Conservation (phyloP, 371 early-diverging fungal genomes). For the Fennellomyces sp. region DNA sequence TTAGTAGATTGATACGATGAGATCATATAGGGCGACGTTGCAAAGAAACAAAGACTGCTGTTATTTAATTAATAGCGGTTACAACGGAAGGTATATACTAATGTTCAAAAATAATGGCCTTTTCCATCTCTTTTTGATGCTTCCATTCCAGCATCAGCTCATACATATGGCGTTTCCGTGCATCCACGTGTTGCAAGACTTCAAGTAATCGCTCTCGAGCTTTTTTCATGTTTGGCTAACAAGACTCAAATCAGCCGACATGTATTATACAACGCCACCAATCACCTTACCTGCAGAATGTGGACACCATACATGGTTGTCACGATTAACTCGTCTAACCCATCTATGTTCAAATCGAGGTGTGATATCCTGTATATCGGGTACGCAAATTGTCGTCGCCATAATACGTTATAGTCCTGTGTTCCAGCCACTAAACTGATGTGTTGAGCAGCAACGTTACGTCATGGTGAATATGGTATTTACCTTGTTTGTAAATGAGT, state of each 20-base stretch:
- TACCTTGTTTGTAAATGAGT: conserved; percentile 71
- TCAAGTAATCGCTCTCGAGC: conserved; percentile 43
- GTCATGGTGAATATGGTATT: background rate
- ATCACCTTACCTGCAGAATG: conserved; percentile 68
- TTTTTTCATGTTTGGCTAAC: conserved; percentile 50
- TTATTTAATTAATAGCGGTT: background rate
- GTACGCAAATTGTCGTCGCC: conserved; percentile 72
- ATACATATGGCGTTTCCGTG: conserved; percentile 41
- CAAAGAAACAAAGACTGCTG: too few relatives aligned
- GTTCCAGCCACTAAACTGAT: conserved; percentile 36
- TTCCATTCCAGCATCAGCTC: conserved; percentile 41
- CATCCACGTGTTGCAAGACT: conserved; percentile 43
- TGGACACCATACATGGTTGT: conserved; percentile 76
- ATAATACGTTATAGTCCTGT: conserved; percentile 59
- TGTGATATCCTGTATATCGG: conserved; percentile 71
- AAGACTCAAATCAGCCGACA: background rate
- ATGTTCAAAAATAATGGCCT: conserved; percentile 44
- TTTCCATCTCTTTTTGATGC: conserved; percentile 45
- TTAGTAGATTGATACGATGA: too few relatives aligned
- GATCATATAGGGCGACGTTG: too few relatives aligned
- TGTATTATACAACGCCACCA: background rate
- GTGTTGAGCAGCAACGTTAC: background rate
- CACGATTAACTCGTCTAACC: conserved; percentile 71
- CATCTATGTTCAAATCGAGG: conserved; percentile 73
- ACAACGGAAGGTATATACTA: background rate